Percentiles rank a stretch among this genome's conserved stretches.
These are phyloP conservation scores for Pezicula rhizophila DNA, from an alignment of 2,329 filamentous ascomycete genomes.

Conservation along the genomic window DNA sequence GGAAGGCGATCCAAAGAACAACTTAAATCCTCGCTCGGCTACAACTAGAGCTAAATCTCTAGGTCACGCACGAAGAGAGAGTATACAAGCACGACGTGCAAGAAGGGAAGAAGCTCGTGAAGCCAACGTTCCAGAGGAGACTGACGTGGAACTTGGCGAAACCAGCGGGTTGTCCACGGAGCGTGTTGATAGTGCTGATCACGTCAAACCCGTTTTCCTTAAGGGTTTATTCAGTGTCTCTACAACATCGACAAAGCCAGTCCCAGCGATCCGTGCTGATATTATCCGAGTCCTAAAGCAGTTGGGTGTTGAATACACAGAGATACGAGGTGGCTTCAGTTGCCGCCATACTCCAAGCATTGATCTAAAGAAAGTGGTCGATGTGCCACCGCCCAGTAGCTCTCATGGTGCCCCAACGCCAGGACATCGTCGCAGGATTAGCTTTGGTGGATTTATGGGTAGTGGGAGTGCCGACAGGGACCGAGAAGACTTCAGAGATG, in stretches of 20 bases:
- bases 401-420: conserved; percentile 37
- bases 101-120: conserved; percentile 67
- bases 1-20: conserved; percentile 41
- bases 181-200: conserved; percentile 61
- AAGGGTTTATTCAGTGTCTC: conserved; percentile 97
- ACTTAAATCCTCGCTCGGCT: conserved; percentile 49
- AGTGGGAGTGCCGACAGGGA: conserved; percentile 50
- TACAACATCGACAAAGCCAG: conserved; percentile 87
- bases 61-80: conserved; percentile 82
- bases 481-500: conserved; percentile 65
- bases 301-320: conserved; percentile 82
- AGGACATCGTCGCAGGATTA: conserved; percentile 71
- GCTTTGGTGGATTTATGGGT: conserved; percentile 66
- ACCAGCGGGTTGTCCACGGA: conserved; percentile 56
- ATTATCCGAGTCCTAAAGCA: conserved; percentile 85
- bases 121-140: conserved; percentile 83
- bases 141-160: conserved; percentile 69
- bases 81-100: conserved; percentile 79
- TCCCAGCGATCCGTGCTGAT: conserved; percentile 78
- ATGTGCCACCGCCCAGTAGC: conserved; percentile 53
- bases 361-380: conserved; percentile 68
- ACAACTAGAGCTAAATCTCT: conserved; percentile 78
- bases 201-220: conserved; percentile 88
- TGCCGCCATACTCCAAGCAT: conserved; percentile 88
- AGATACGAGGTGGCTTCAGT: conserved; percentile 90